A percentile compares a stretch with the other conserved stretches of the same genome.
Evolutionary conservation across 441 rosid genomes (phyloP).

Genomic region (Brassica hybrid): DNA sequence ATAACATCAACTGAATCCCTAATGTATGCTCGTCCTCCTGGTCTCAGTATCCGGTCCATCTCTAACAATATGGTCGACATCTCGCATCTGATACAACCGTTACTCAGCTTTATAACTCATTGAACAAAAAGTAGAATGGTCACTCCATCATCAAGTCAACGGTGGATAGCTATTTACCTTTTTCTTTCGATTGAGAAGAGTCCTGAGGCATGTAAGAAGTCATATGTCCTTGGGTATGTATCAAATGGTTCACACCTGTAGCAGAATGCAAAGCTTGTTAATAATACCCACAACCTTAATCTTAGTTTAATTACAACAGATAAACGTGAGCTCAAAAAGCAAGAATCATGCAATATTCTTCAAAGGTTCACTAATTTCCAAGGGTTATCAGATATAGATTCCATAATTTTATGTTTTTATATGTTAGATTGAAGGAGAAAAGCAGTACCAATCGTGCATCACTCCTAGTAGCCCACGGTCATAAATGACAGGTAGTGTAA

Average conservation of each 20-base stretch:
- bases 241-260: constrained; percentile 97
- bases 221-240: constrained; percentile 97
- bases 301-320: neutral
- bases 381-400: neutral
- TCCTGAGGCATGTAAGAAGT: constrained; percentile 84
- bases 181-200: constrained; percentile 91
- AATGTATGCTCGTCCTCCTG: constrained; percentile 88
- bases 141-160: neutral
- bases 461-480: constrained; percentile 96
- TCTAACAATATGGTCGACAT: constrained; percentile 92
- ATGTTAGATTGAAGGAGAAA: constrained; percentile 28
- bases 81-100: constrained; percentile 64
- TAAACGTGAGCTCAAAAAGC: constrained; percentile 25
- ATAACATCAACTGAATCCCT: constrained; percentile 81
- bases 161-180: constrained; percentile 54
- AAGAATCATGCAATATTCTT: neutral
- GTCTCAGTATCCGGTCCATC: constrained; percentile 98
- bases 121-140: neutral
- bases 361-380: neutral
- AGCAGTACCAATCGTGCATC: constrained; percentile 92
- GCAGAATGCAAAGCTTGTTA: constrained; percentile 23
- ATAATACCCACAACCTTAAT: neutral
- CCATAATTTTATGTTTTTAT: constrained; percentile 3
- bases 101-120: neutral
- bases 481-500: constrained; percentile 91